phyloP scores from a whole-genome alignment of 345 rosid genomes.

The Eucalyptus viminalis region DNA sequence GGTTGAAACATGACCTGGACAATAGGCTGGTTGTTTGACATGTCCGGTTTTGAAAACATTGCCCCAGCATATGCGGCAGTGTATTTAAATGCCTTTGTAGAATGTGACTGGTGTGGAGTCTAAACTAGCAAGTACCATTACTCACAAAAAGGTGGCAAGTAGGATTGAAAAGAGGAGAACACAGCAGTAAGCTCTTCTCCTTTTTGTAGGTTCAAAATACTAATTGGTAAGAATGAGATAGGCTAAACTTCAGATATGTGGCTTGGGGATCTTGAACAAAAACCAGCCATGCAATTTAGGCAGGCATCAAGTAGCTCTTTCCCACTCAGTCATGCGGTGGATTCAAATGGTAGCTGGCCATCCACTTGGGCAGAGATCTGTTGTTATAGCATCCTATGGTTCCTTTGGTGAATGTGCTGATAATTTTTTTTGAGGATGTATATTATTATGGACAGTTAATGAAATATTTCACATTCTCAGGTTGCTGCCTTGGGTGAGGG shows the following conservation, averaged over 20 bases:
- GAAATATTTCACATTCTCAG: conserved; percentile 11
- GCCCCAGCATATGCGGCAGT: neutral
- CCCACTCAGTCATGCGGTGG: neutral
- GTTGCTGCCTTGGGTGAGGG: conserved; percentile 98
- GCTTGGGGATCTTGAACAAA: neutral
- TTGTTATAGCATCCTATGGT: neutral
- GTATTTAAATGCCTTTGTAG: neutral
- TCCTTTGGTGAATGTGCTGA: neutral
- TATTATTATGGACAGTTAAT: neutral
- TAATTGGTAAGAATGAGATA: neutral
- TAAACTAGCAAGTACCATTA: neutral
- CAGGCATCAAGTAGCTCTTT: neutral
- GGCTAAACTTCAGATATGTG: neutral
- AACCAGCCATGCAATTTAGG: neutral
- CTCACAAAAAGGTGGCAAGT: neutral
- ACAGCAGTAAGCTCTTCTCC: neutral
- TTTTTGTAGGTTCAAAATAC: neutral
- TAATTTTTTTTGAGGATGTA: neutral
- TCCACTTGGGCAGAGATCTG: neutral
- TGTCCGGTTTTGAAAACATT: neutral
- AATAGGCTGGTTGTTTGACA: neutral
- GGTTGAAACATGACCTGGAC: neutral
- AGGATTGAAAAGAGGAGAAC: neutral
- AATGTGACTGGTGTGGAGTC: neutral
- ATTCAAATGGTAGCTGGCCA: neutral